Evolutionary conservation across 2,329 filamentous ascomycete genomes (phyloP).

Genomic region (Trichoderma asperellum): DNA sequence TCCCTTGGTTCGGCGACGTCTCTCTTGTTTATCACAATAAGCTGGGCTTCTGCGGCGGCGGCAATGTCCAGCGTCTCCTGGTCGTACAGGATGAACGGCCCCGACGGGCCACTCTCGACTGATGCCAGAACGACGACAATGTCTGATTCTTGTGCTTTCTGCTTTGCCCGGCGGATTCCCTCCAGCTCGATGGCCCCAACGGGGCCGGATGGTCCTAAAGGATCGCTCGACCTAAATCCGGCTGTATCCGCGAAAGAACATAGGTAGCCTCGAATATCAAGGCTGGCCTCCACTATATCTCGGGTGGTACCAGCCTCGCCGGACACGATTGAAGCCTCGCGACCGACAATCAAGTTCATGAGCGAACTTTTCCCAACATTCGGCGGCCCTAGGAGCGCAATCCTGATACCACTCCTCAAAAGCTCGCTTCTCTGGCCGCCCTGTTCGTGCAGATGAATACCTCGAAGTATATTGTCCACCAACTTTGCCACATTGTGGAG

Average conservation of each 20-base stretch:
- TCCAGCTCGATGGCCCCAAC: slow-evolving; percentile 82
- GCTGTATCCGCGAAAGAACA: slow-evolving; percentile 97
- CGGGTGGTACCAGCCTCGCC: slow-evolving; percentile 90
- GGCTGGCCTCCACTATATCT: slow-evolving; percentile 87
- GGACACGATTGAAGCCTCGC: slow-evolving; percentile 94
- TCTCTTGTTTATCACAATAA: slow-evolving; percentile 67
- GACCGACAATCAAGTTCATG: slow-evolving; percentile 85
- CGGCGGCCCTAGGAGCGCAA: slow-evolving; percentile 86
- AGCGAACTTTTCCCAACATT: slow-evolving; percentile 96
- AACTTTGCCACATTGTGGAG: slow-evolving; percentile 70
- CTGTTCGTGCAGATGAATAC: slow-evolving; percentile 70
- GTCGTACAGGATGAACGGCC: slow-evolving; percentile 55
- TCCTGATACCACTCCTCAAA: slow-evolving; percentile 79
- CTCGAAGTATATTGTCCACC: slow-evolving; percentile 61
- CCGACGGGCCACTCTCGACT: slow-evolving; percentile 57
- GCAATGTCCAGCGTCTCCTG: slow-evolving; percentile 60
- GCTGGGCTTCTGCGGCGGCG: slow-evolving; percentile 50
- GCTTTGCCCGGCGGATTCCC: slow-evolving; percentile 84
- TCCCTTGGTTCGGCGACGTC: slow-evolving; percentile 50
- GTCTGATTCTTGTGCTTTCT: slow-evolving; percentile 80
- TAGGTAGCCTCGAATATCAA: slow-evolving; percentile 88
- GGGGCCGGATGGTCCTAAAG: slow-evolving; percentile 8
- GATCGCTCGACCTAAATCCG: slow-evolving; percentile 67
- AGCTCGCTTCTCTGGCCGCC: slow-evolving; percentile 85
- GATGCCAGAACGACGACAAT: slow-evolving; percentile 81